phyloP scores from a whole-genome alignment of 2,329 filamentous ascomycete genomes.

The Hysterium pulicare region DNA sequence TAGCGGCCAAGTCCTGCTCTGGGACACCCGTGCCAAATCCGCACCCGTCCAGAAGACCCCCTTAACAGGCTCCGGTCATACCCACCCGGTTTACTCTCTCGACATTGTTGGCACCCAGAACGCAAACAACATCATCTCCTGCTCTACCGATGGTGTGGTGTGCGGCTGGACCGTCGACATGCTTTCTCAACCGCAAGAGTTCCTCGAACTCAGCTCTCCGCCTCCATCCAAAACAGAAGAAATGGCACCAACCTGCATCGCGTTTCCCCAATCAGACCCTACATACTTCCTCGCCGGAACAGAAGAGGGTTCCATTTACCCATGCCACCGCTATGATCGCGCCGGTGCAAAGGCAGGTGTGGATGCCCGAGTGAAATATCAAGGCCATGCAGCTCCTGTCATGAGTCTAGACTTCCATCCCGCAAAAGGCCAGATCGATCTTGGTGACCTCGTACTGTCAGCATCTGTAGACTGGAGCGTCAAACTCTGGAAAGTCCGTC shows the following conservation, averaged over 20 bases:
- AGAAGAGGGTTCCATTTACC: conserved; percentile 94
- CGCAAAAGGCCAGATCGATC: conserved; percentile 83
- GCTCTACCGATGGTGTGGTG: conserved; percentile 92
- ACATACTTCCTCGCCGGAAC: conserved; percentile 97
- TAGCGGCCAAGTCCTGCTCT: conserved; percentile 91
- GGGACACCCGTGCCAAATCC: conserved; percentile 86
- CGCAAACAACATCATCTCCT: conserved; percentile 96
- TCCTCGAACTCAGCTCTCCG: conserved; percentile 81
- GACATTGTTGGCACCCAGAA: conserved; percentile 97
- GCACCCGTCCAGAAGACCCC: conserved; percentile 92
- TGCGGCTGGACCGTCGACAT: conserved; percentile 98
- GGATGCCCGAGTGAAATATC: conserved; percentile 82
- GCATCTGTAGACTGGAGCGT: conserved; percentile 95
- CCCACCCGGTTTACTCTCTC: conserved; percentile 92
- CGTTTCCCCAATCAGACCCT: conserved; percentile 90
- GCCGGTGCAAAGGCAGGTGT: conserved; percentile 96
- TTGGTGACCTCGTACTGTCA: conserved; percentile 90
- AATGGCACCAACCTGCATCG: conserved; percentile 88
- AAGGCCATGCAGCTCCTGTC: conserved; percentile 86
- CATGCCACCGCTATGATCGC: conserved; percentile 94
- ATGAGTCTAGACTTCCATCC: conserved; percentile 97
- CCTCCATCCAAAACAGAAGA: conserved; percentile 82
- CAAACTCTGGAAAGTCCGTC: conserved; percentile 91
- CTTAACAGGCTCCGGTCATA: conserved; percentile 89
- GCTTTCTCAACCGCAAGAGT: conserved; percentile 93